Conservation (phyloP, 441 rosid genomes). For the Rhodomyrtus psidioides region DNA sequence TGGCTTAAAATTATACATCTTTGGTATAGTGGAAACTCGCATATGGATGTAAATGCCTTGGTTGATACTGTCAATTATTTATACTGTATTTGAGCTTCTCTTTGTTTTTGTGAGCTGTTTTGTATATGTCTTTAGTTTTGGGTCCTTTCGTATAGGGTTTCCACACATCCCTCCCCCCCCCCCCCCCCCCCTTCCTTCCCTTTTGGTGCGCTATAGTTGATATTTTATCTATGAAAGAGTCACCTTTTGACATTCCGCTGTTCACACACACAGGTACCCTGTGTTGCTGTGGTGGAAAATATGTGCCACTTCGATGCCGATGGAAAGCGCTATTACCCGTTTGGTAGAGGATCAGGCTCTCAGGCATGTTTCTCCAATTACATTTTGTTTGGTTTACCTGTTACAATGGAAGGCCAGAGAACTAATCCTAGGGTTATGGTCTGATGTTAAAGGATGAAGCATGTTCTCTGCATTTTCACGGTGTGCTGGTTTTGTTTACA, state of each 20-base stretch:
- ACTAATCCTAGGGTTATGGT: not conserved
- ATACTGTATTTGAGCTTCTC: not conserved
- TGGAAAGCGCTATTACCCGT: conserved; percentile 93
- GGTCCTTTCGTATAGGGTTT: not conserved
- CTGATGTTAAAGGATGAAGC: not conserved
- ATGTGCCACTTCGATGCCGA: conserved; percentile 97
- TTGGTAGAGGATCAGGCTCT: conserved; percentile 95
- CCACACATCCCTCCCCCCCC: not conserved
- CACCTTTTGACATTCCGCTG: not conserved
- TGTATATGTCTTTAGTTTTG: not conserved
- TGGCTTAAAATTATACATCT: not conserved
- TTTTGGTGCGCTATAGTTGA: not conserved
- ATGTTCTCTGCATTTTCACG: conserved; percentile 1
- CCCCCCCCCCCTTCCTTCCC: not conserved
- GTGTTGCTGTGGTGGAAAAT: conserved; percentile 94
- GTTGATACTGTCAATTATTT: not conserved
- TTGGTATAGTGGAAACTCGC: not conserved
- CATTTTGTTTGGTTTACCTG: not conserved
- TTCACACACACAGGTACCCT: conserved; percentile 61
- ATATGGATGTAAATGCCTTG: not conserved
- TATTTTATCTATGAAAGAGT: not conserved
- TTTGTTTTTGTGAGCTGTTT: not conserved
- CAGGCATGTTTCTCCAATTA: conserved; percentile 41
- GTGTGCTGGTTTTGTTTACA: conserved; percentile 19
- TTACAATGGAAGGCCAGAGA: not conserved